Percentiles rank a stretch among this genome's conserved stretches.
Conservation (phyloP, 2,329 filamentous ascomycete species). For the Hirsutella rhossiliensis region DNA sequence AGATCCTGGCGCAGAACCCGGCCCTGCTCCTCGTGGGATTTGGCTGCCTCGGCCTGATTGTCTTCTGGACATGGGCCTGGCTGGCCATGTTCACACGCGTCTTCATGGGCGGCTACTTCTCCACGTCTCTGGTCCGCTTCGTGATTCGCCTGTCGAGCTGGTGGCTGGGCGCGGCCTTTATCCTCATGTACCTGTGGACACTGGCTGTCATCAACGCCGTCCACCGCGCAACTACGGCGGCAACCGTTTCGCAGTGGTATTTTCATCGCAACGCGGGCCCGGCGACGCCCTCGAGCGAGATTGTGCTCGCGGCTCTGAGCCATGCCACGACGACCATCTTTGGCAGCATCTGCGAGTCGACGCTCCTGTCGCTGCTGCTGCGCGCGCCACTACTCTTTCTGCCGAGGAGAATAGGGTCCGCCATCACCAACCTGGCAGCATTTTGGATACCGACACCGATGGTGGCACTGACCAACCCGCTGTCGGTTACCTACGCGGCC, state of each 20-base stretch:
- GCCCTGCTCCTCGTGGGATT: constrained; percentile 78
- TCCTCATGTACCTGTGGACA: constrained; percentile 93
- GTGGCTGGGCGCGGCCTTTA: constrained; percentile 90
- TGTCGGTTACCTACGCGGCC: constrained; percentile 84
- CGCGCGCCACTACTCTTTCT: constrained; percentile 77
- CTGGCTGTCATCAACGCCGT: constrained; percentile 77
- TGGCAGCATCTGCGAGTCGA: constrained; percentile 83
- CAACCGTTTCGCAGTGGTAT: constrained; percentile 97
- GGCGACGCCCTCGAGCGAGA: constrained; percentile 62
- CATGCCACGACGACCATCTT: constrained; percentile 82
- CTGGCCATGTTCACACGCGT: constrained; percentile 91
- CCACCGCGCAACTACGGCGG: constrained; percentile 82
- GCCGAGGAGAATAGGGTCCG: constrained; percentile 51
- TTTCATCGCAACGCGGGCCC: constrained; percentile 84
- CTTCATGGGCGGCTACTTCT: constrained; percentile 84
- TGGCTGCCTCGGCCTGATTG: constrained; percentile 59
- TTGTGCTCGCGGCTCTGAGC: constrained; percentile 69
- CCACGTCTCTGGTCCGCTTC: constrained; percentile 49
- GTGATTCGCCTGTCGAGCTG: constrained; percentile 81
- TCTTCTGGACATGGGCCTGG: constrained; percentile 93
- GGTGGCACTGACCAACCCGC: constrained; percentile 74
- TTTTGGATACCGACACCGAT: constrained; percentile 78
- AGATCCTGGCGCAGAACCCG: constrained; percentile 74
- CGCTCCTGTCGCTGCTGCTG: constrained; percentile 66
- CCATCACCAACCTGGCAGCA: constrained; percentile 64